phyloP scores from a whole-genome alignment of 495 filamentous ascomycete species.

The Hypoxylon crocopeplum region DNA sequence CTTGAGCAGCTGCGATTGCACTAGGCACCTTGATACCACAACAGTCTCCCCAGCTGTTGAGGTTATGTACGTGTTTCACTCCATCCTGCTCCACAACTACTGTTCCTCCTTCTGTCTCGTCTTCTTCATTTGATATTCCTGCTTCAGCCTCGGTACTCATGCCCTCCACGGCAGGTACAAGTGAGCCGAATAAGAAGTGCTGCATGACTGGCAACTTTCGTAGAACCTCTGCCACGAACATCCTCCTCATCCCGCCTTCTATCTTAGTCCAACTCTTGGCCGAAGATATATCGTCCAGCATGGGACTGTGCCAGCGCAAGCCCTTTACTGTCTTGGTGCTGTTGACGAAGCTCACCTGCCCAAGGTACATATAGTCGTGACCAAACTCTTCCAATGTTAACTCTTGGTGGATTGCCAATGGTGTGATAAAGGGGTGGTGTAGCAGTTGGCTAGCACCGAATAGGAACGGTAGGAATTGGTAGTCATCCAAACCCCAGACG shows the following conservation, averaged over 20 bases:
- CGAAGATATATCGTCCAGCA: slow-evolving; percentile 97
- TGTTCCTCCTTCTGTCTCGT: slow-evolving; percentile 62
- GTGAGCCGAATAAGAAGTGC: slow-evolving; percentile 89
- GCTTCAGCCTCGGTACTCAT: slow-evolving; percentile 72
- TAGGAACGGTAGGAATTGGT: slow-evolving; percentile 96
- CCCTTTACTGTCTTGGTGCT: slow-evolving; percentile 96
- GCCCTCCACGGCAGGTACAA: slow-evolving; percentile 78
- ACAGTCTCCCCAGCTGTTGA: slow-evolving; percentile 88
- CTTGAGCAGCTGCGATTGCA: slow-evolving; percentile 84
- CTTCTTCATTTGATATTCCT: slow-evolving; percentile 46
- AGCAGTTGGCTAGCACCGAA: slow-evolving; percentile 91
- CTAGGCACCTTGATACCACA: slow-evolving; percentile 98
- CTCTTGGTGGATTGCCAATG: slow-evolving; percentile 83
- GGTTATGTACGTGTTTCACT: slow-evolving; percentile 70
- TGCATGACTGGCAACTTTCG: slow-evolving; percentile 97
- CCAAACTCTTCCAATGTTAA: slow-evolving; percentile 86
- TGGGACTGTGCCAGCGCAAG: slow-evolving; percentile 94
- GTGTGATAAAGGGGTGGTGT: slow-evolving; percentile 85
- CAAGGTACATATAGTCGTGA: slow-evolving; percentile 83
- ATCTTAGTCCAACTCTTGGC: slow-evolving; percentile 92
- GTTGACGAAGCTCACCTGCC: slow-evolving; percentile 93
- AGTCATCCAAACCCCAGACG: slow-evolving; percentile 97
- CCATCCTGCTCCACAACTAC: slow-evolving; percentile 66
- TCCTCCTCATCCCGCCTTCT: slow-evolving; percentile 91
- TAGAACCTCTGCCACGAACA: slow-evolving; percentile 94